These are phyloP conservation scores for Quercus aquifolioides DNA, from an alignment of 306 rosid genomes.

Conservation along the genomic window DNA sequence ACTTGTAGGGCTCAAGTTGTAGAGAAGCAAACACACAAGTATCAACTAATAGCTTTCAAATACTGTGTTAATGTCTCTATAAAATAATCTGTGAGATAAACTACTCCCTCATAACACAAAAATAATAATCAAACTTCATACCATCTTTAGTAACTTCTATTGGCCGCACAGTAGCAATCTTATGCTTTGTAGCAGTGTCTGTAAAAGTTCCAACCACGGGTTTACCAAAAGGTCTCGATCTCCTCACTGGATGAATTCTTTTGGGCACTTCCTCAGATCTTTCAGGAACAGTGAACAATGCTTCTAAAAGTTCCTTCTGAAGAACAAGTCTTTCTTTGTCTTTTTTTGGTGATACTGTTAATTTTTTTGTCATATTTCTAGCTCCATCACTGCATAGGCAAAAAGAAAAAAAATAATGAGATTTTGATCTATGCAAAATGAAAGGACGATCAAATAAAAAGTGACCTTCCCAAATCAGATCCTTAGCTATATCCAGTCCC, in stretches of 20 bases:
- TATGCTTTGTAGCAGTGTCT: constrained; percentile 5
- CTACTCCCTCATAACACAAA: not conserved
- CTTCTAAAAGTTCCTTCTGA: constrained; percentile 30
- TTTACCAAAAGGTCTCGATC: constrained; percentile 5
- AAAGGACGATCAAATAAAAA: not conserved
- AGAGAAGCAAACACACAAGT: not conserved
- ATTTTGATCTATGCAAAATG: not conserved
- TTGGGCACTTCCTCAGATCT: constrained; percentile 28
- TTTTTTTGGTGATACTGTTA: constrained; percentile 8
- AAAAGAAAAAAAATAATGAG: constrained; percentile 1
- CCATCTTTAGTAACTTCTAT: constrained; percentile 24
- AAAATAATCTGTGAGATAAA: not conserved
- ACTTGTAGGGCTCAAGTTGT: not conserved
- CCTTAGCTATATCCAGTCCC: not conserved
- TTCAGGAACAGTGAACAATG: constrained; percentile 32
- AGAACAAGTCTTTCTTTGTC: constrained; percentile 10
- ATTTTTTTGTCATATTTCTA: not conserved
- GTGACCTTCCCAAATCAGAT: not conserved
- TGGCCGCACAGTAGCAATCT: constrained; percentile 1
- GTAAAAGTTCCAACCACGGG: constrained; percentile 6
- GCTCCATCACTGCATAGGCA: constrained; percentile 18
- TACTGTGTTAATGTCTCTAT: not conserved
- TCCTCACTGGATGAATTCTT: constrained; percentile 1
- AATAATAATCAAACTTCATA: not conserved
- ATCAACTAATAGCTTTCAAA: not conserved